phyloP scores from a whole-genome alignment of 257 asterid genomes.

The Cinchona pubescens region DNA sequence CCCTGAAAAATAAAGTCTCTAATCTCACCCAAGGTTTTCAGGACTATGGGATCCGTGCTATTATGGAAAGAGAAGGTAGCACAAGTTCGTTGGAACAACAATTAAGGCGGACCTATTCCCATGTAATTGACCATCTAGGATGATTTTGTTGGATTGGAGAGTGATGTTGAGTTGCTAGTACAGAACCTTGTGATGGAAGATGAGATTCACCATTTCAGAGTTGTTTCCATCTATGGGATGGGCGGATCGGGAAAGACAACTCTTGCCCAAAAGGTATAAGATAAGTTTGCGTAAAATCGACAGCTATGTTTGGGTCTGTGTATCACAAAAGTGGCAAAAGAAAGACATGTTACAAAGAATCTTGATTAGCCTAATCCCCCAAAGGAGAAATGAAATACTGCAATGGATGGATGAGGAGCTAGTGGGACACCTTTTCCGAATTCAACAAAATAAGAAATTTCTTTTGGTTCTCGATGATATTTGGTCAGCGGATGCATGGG shows the following conservation, averaged over 20 bases:
- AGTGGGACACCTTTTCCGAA: conserved; percentile 29
- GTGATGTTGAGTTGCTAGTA: not conserved
- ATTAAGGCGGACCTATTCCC: not conserved
- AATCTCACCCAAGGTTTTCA: not conserved
- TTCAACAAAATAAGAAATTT: conserved; percentile 32
- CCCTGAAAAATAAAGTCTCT: not conserved
- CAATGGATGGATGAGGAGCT: conserved; percentile 37
- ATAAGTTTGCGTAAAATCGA: conserved; percentile 29
- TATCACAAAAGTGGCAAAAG: conserved; percentile 34
- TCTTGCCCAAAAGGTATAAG: conserved; percentile 35
- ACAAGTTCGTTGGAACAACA: not conserved
- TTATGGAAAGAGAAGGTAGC: not conserved
- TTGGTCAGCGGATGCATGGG: conserved; percentile 21
- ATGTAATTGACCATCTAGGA: not conserved
- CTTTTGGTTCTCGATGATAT: conserved; percentile 38
- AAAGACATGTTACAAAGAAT: not conserved
- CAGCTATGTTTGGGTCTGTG: conserved; percentile 32
- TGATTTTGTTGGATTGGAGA: not conserved
- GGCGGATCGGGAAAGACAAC: conserved; percentile 33
- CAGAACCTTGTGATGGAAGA: not conserved
- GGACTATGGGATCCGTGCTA: not conserved
- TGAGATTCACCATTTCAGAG: not conserved
- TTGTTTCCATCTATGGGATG: not conserved
- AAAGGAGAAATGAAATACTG: conserved; percentile 22
- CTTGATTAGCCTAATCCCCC: conserved; percentile 32